Percentiles rank a stretch among this genome's conserved stretches.
Conservation (phyloP, 2,329 filamentous ascomycete species). For the Alternaria sp. region DNA sequence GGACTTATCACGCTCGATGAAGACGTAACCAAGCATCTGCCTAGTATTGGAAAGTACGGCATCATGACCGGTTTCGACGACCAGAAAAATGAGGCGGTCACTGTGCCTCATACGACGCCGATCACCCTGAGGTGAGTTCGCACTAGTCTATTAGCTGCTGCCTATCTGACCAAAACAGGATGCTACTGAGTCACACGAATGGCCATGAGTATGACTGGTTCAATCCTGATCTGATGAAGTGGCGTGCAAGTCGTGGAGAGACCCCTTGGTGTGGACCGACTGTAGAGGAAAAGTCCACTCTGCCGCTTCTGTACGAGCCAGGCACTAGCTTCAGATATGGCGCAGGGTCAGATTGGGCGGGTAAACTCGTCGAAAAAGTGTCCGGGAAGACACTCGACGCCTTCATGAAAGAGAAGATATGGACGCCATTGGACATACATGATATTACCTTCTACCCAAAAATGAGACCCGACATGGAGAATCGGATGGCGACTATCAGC, state of each 20-base stretch:
- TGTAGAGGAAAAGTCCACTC: conserved; percentile 55
- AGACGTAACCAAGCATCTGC: conserved; percentile 24
- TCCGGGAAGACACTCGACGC: conserved; percentile 52
- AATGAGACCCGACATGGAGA: conserved; percentile 29
- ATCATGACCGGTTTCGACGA: conserved; percentile 30
- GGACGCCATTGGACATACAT: conserved; percentile 56
- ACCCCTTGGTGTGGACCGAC: conserved; percentile 59
- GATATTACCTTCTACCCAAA: conserved; percentile 64
- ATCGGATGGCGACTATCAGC: conserved; percentile 38
- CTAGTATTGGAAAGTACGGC: conserved; percentile 48
- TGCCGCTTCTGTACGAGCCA: conserved; percentile 68
- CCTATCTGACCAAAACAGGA: conserved; percentile 21
- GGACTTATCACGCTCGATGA: conserved; percentile 34
- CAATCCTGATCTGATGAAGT: conserved; percentile 53
- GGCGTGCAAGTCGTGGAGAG: conserved; percentile 29
- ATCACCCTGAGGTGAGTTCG: conserved; percentile 53
- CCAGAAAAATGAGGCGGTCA: conserved; percentile 24
- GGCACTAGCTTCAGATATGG: conserved; percentile 67
- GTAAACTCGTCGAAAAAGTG: conserved; percentile 55
- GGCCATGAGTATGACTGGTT: conserved; percentile 58
- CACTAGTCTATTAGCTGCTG: neutral
- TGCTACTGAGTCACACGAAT: conserved; percentile 58
- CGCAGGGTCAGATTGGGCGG: conserved; percentile 58
- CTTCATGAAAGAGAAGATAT: conserved; percentile 42
- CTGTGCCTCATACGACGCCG: conserved; percentile 44